Conservation (phyloP, 345 rosid species). For the Moricandia arvensis region DNA sequence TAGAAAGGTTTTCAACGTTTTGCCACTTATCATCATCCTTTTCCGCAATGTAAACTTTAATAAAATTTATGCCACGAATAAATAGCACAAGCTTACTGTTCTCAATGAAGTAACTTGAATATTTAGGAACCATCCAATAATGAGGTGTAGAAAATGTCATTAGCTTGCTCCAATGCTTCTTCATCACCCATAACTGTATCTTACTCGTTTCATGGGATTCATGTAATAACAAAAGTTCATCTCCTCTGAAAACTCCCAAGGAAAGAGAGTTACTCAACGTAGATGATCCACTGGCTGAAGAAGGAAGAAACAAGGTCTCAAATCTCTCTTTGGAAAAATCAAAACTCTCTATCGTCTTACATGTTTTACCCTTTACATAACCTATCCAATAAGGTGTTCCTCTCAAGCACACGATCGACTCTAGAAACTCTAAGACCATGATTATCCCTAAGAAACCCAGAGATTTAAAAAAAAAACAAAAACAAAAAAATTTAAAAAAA, state of each 20-base stretch:
- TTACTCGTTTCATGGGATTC: neutral
- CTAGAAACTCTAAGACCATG: neutral
- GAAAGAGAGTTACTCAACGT: neutral
- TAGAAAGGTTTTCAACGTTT: neutral
- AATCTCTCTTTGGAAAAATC: constrained; percentile 20
- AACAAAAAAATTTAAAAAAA: too few species aligned
- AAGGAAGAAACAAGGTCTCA: constrained; percentile 10
- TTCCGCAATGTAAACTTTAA: neutral
- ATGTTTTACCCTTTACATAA: neutral
- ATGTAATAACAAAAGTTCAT: neutral
- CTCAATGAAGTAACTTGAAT: constrained; percentile 8
- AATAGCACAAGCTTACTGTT: constrained; percentile 6
- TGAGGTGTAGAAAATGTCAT: constrained; percentile 2
- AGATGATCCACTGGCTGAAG: neutral
- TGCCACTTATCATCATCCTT: neutral
- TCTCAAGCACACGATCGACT: neutral
- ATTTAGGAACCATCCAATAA: neutral
- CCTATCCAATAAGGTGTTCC: constrained; percentile 26
- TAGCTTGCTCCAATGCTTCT: constrained; percentile 4
- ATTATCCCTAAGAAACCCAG: too few species aligned
- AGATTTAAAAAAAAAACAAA: too few species aligned
- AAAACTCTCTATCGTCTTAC: constrained; percentile 1
- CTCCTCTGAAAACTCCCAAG: neutral
- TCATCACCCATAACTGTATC: constrained; percentile 12
- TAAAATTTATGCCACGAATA: neutral